phyloP scores from a whole-genome alignment of 768 basidiomycete species.

The Pulveroboletus sp. region DNA sequence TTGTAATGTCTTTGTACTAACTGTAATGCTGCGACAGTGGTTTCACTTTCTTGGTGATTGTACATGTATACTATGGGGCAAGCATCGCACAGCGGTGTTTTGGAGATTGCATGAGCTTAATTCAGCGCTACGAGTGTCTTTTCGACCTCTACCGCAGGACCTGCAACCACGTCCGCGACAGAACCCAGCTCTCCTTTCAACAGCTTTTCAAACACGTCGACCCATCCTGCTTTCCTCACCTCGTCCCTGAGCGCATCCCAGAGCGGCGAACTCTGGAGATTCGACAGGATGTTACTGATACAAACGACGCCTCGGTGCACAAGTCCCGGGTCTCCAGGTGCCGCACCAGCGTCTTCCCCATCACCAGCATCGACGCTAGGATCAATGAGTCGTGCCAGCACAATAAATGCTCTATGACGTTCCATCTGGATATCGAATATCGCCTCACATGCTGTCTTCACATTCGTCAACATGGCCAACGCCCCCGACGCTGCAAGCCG shows the following conservation, averaged over 20 bases:
- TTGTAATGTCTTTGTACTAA: neutral
- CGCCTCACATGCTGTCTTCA: slow-evolving; percentile 53
- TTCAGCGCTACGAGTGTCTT: slow-evolving; percentile 36
- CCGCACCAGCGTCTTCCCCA: slow-evolving; percentile 34
- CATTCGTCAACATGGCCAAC: slow-evolving; percentile 72
- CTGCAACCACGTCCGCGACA: slow-evolving; percentile 37
- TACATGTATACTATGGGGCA: no score
- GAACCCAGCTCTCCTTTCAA: slow-evolving; percentile 40
- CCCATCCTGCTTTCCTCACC: slow-evolving; percentile 50
- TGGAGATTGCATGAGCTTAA: no score
- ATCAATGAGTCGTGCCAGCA: slow-evolving; percentile 66
- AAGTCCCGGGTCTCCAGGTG: slow-evolving; percentile 49
- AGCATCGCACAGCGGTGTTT: no score
- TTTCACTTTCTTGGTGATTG: no score
- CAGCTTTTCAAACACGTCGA: slow-evolving; percentile 47
- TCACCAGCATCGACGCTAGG: slow-evolving; percentile 40
- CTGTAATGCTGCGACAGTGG: neutral
- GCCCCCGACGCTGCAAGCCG: slow-evolving; percentile 89
- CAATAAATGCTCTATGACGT: slow-evolving; percentile 56
- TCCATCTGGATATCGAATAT: slow-evolving; percentile 66
- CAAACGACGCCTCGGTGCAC: slow-evolving; percentile 79
- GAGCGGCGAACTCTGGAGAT: slow-evolving; percentile 37
- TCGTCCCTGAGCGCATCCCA: slow-evolving; percentile 46
- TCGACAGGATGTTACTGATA: slow-evolving; percentile 56
- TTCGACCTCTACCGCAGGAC: slow-evolving; percentile 49